Percentiles rank a stretch among this genome's conserved stretches.
Conservation (phyloP, 352 stramenopile species). For the Pythium brassicae region DNA sequence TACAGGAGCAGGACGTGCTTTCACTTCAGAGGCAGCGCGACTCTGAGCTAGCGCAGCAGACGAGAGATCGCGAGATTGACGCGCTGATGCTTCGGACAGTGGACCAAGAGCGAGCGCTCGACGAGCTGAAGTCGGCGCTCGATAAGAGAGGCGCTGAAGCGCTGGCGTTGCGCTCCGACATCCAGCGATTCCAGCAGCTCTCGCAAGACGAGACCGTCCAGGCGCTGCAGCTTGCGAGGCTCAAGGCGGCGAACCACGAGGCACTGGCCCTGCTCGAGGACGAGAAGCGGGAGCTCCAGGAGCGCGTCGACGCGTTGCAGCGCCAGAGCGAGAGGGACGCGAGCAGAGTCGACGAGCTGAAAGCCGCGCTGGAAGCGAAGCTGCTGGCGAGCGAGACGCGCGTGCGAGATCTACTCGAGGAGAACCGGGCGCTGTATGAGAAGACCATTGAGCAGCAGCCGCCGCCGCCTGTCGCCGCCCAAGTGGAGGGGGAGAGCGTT, state of each 20-base stretch:
- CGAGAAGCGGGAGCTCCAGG: conserved; percentile 48
- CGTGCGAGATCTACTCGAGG: conserved; percentile 25
- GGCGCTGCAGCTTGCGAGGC: conserved; percentile 54
- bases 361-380: conserved; percentile 14
- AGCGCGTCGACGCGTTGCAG: conserved; percentile 17
- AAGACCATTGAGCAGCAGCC: conserved; percentile 1
- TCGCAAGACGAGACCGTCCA: conserved; percentile 77
- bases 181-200: conserved; percentile 35
- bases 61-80: conserved; percentile 38
- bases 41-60: background rate
- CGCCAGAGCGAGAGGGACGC: conserved; percentile 8
- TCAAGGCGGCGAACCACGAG: conserved; percentile 58
- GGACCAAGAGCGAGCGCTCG: conserved; percentile 26
- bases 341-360: background rate
- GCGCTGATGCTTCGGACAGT: conserved; percentile 44
- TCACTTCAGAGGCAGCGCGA: conserved; percentile 1
- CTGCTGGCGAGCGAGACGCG: conserved; percentile 10
- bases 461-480: background rate
- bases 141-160: conserved; percentile 25
- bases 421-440: conserved; percentile 19
- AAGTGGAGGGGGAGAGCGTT: conserved; percentile 7
- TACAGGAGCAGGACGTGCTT: conserved; percentile 6
- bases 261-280: conserved; percentile 50
- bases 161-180: conserved; percentile 20
- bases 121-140: conserved; percentile 22